phyloP scores from a whole-genome alignment of 2,329 filamentous ascomycete species.

The Monosporascus ibericus region DNA sequence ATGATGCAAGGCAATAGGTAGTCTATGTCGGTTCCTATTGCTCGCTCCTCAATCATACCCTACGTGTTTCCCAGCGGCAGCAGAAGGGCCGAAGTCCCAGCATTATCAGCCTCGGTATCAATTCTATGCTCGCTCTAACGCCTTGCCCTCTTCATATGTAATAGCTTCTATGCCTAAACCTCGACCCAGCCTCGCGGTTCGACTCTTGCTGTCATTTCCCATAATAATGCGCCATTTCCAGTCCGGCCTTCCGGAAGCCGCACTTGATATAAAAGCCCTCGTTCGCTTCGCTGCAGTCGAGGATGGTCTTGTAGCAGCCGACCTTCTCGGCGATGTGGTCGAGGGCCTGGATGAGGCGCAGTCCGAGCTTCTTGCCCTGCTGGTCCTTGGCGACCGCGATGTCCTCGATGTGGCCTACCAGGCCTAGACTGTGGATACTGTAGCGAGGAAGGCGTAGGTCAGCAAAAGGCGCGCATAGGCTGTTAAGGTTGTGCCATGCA shows the following conservation, averaged over 20 bases:
- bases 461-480: constrained; percentile 8
- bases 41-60: no score
- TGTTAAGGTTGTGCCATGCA: neutral
- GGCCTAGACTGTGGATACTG: constrained; percentile 72
- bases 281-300: constrained; percentile 94
- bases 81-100: no score
- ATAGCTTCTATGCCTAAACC: neutral
- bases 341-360: constrained; percentile 88
- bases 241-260: constrained; percentile 82
- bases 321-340: constrained; percentile 82
- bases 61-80: no score
- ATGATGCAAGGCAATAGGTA: no score
- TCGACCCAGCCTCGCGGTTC: constrained; percentile 22
- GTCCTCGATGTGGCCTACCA: constrained; percentile 95
- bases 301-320: constrained; percentile 94
- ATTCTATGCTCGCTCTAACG: no score
- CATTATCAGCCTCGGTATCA: no score
- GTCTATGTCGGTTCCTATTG: no score
- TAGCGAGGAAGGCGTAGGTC: constrained; percentile 7
- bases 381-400: constrained; percentile 93
- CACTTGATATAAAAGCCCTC: constrained; percentile 98
- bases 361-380: constrained; percentile 93
- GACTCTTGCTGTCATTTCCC: constrained; percentile 46
- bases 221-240: constrained; percentile 98
- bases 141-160: no score